These are phyloP conservation scores for Cucurbitaria berberidis DNA, from an alignment of 2,329 filamentous ascomycete genomes.

Conservation along the genomic window DNA sequence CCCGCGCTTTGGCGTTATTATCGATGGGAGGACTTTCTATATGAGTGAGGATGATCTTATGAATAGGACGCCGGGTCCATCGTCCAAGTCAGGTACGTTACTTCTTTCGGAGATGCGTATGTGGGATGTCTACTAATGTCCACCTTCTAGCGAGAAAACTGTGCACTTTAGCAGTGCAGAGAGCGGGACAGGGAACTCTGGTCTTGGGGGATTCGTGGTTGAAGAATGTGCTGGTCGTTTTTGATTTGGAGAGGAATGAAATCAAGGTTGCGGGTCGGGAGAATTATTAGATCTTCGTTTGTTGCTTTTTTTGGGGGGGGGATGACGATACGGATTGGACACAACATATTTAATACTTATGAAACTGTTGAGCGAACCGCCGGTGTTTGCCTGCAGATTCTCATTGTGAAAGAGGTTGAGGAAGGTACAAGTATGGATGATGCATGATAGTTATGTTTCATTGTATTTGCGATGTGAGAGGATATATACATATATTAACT, in stretches of 20 bases:
- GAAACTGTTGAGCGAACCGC: background rate
- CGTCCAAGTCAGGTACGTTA: background rate
- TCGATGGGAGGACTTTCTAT: slow-evolving; percentile 21
- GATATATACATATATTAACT: too few relatives aligned
- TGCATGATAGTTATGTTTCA: too few relatives aligned
- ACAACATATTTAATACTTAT: background rate
- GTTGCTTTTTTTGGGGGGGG: too few relatives aligned
- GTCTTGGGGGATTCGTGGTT: slow-evolving; percentile 54
- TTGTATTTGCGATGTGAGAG: too few relatives aligned
- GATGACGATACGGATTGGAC: too few relatives aligned
- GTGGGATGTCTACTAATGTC: background rate
- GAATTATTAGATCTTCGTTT: background rate
- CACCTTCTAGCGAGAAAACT: slow-evolving; percentile 1
- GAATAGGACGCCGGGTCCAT: slow-evolving; percentile 3
- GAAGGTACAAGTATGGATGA: too few relatives aligned
- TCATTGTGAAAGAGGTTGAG: too few relatives aligned
- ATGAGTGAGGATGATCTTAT: slow-evolving; percentile 27
- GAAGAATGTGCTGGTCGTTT: slow-evolving; percentile 56
- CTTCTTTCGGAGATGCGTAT: too few relatives aligned
- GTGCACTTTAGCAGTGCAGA: slow-evolving; percentile 28
- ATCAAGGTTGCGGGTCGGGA: slow-evolving; percentile 49
- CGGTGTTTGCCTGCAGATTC: background rate
- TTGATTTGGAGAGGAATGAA: slow-evolving; percentile 52
- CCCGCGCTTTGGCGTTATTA: slow-evolving; percentile 27
- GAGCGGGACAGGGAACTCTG: slow-evolving; percentile 16